These are phyloP conservation scores for Triticum urartu DNA, from an alignment of 176 grass and related monocot genomes.

Conservation along the genomic window DNA sequence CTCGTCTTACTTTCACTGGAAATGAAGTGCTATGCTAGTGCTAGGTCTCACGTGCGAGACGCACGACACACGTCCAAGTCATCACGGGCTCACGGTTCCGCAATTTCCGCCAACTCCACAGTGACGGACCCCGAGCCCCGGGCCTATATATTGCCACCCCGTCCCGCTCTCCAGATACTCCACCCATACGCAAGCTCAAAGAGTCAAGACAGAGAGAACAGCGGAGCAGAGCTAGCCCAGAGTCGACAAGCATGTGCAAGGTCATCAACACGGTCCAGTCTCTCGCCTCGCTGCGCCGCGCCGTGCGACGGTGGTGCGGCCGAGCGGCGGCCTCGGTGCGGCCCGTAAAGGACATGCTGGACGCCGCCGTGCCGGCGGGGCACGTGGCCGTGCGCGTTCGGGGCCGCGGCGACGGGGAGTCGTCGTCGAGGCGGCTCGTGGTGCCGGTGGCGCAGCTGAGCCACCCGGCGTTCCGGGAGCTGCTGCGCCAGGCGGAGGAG, in stretches of 20 bases:
- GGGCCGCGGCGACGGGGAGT: background rate
- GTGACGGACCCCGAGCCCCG: background rate
- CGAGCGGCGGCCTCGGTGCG: background rate
- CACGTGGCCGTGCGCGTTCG: slow-evolving; percentile 40
- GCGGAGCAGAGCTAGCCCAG: background rate
- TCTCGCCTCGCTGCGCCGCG: slow-evolving; percentile 27
- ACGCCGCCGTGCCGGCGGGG: slow-evolving; percentile 32
- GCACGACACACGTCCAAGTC: background rate
- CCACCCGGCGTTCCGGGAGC: slow-evolving; percentile 44
- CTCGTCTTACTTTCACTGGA: background rate
- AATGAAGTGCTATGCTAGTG: background rate
- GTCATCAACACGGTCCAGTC: slow-evolving; percentile 28
- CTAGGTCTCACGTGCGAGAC: background rate
- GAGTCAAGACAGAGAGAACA: background rate
- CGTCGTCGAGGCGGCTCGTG: background rate
- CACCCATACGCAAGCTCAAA: background rate
- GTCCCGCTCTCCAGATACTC: background rate
- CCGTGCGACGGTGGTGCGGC: slow-evolving; percentile 32
- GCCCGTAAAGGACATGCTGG: background rate
- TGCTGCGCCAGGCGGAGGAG: slow-evolving; percentile 44
- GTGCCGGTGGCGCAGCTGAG: background rate
- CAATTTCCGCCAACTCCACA: background rate
- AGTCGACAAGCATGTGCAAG: slow-evolving; percentile 31
- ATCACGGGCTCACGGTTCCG: background rate
- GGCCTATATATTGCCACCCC: slow-evolving; percentile 24